A percentile compares a stretch with the other conserved stretches of the same genome.
phyloP scores from a whole-genome alignment of 305 asterid genomes.

The Euphrasia arctica region DNA sequence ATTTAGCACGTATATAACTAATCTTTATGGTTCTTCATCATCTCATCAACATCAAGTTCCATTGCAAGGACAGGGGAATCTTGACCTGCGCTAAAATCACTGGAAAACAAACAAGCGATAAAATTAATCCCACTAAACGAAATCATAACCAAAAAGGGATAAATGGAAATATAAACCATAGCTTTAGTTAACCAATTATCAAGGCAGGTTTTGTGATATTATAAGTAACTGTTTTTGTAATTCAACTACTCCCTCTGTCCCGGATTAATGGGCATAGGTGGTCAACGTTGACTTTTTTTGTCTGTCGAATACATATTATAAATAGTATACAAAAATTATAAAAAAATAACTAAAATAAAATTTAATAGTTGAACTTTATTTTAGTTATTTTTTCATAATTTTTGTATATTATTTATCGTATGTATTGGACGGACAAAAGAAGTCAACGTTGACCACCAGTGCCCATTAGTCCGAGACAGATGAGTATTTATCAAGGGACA shows the following conservation, averaged over 20 bases:
- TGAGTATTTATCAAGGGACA: neutral
- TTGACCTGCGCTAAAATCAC: conserved; percentile 39
- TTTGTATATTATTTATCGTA: no score
- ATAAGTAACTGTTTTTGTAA: neutral
- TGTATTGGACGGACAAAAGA: no score
- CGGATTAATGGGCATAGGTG: no score
- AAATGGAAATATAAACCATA: neutral
- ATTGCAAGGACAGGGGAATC: conserved; percentile 70
- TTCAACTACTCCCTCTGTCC: neutral
- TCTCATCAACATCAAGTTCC: conserved; percentile 84
- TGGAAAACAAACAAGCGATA: conserved; percentile 26
- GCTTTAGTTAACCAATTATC: neutral
- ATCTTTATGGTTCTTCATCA: conserved; percentile 59
- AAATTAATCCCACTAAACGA: neutral
- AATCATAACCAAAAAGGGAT: neutral
- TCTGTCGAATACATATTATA: no score
- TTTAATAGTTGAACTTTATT: no score
- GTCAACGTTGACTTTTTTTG: no score
- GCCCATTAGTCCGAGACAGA: no score
- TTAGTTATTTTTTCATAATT: no score
- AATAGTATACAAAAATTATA: no score
- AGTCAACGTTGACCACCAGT: no score
- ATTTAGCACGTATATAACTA: neutral
- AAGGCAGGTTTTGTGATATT: neutral
- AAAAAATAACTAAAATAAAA: no score